phyloP scores from a whole-genome alignment of 2,329 filamentous ascomycete species.

The Fusarium fracticaudum region DNA sequence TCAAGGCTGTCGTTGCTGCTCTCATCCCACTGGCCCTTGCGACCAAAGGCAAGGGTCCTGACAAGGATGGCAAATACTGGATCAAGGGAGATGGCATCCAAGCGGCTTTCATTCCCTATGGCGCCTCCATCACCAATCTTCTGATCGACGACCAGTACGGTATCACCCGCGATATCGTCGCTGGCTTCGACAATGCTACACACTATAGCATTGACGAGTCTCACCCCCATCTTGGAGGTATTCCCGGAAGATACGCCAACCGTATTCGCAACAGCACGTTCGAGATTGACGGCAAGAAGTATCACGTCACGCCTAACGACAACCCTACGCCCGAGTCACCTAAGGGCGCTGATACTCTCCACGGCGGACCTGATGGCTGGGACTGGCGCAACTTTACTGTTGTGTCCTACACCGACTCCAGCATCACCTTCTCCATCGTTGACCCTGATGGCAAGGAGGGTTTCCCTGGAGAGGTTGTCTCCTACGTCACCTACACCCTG shows the following conservation, averaged over 20 bases:
- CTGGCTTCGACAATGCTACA: constrained; percentile 79
- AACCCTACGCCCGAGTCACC: constrained; percentile 62
- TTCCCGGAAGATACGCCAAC: constrained; percentile 83
- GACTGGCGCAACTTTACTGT: constrained; percentile 83
- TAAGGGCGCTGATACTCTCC: constrained; percentile 70
- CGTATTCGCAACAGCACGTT: constrained; percentile 83
- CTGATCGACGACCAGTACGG: constrained; percentile 76
- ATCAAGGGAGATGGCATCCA: constrained; percentile 73
- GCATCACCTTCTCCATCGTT: constrained; percentile 79
- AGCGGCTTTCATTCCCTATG: constrained; percentile 77
- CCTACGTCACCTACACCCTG: constrained; percentile 78
- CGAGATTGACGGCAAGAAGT: constrained; percentile 69
- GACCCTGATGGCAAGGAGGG: constrained; percentile 79
- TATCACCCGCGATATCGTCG: constrained; percentile 74
- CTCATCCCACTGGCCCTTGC: constrained; percentile 25
- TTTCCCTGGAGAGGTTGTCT: constrained; percentile 81
- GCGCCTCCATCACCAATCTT: constrained; percentile 77
- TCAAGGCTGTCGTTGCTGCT: constrained; percentile 27
- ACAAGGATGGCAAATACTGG: constrained; percentile 75
- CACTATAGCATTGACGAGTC: constrained; percentile 72
- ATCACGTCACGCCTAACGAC: constrained; percentile 71
- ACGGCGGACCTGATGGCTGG: constrained; percentile 77
- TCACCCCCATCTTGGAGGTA: constrained; percentile 77
- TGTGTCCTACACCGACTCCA: constrained; percentile 70
- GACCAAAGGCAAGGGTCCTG: constrained; percentile 51